Evolutionary conservation across 1,284 basidiomycete species (phyloP).

Genomic region (Nidula niveotomentosa): DNA sequence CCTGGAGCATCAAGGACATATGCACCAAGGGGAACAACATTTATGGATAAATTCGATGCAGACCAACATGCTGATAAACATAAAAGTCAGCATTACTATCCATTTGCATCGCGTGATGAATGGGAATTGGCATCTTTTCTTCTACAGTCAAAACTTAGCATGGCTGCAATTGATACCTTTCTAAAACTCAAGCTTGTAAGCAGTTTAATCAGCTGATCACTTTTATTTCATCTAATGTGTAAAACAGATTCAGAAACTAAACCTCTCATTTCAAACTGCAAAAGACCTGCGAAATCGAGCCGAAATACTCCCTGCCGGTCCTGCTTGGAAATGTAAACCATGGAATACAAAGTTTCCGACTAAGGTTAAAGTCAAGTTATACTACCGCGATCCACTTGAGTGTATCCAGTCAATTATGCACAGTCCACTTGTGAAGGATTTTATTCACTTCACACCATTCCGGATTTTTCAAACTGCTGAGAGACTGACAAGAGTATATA

Average conservation of each 20-base stretch:
- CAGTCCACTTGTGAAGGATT: constrained; percentile 16
- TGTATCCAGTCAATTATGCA: constrained; percentile 17
- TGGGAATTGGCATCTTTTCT: constrained; percentile 27
- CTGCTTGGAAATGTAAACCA: constrained; percentile 18
- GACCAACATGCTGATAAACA: constrained; percentile 16
- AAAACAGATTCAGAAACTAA: neutral
- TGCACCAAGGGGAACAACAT: constrained; percentile 9
- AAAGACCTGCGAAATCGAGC: constrained; percentile 19
- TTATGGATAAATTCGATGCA: constrained; percentile 20
- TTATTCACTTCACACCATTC: constrained; percentile 17
- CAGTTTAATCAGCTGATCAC: neutral
- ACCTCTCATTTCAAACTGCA: constrained; percentile 22
- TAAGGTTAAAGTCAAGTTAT: constrained; percentile 17
- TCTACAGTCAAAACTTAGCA: constrained; percentile 18
- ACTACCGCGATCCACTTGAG: constrained; percentile 22
- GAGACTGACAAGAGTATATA: constrained; percentile 17
- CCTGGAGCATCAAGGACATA: neutral
- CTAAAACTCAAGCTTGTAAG: constrained; percentile 8
- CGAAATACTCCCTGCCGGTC: constrained; percentile 22
- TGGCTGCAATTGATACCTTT: constrained; percentile 21
- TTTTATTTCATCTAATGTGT: neutral
- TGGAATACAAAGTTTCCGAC: constrained; percentile 11
- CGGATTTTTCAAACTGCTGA: constrained; percentile 13
- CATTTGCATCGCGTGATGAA: constrained; percentile 23
- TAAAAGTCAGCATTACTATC: constrained; percentile 22